Evolutionary conservation across 768 basidiomycete species (phyloP), one percentile per base, ranked within the genome.

Genomic region (Rhodocollybia butyracea): DNA sequence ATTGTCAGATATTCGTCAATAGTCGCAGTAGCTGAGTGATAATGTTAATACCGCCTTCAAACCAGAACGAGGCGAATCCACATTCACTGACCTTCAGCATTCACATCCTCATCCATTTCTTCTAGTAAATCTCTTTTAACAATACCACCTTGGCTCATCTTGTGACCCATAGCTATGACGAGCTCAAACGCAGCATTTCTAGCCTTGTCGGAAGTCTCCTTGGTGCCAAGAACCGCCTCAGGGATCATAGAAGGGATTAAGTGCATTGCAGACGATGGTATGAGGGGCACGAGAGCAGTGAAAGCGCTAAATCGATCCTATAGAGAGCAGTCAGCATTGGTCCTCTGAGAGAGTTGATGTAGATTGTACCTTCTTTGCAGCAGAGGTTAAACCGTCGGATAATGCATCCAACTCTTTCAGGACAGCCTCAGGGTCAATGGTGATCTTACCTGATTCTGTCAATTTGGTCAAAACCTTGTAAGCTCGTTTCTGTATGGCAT

Each of bases 1-100:
- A 99, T 98, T 3, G 91, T 99, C 75, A 98, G 78, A 67, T 91
- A 98, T 67, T 98, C 97, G 61, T 93, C 86, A 42, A 95, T 79
- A 63, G 69, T 91, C 0, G 94, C 95, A 51, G 73, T 71, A 51
- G 83, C 90, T 73, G 43, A 46, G 54, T n/a, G n/a, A n/a, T n/a
- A n/a, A n/a, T n/a, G 43, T 19, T 41, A 30, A 45, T 38, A 31
- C 36, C 36, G 36, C 45, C 15, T 45, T 12, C n/a, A n/a, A n/a
- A n/a, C n/a, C n/a, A 52, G 47, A 51, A 51, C 57, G 22, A 53
- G n/a, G n/a, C n/a, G n/a, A n/a, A 65, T 31, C 51, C 59, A 63
- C 72, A 13, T 8, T 21, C 76, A 71, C 75, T 73, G 66, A 68
- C 79, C 74, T 64, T 80, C 77, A 22, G 69, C 72, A 21, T 68